Conservation (phyloP, 2,329 filamentous ascomycete genomes). For the Neopestalotiopsis clavispora region DNA sequence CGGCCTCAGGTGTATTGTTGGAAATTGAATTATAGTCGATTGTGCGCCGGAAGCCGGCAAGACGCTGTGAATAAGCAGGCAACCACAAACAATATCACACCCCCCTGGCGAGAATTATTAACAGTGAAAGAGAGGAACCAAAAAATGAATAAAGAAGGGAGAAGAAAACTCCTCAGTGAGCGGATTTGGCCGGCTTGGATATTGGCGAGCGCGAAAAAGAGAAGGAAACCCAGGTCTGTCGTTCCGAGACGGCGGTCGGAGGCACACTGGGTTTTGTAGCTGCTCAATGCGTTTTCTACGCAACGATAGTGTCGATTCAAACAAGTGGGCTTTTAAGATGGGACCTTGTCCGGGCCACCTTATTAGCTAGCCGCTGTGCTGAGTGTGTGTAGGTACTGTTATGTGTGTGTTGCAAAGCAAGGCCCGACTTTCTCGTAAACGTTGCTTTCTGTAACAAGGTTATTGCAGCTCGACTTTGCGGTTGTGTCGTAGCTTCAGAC, state of each 20-base stretch:
- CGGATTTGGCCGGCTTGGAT: not conserved
- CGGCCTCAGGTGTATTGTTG: slow-evolving; percentile 3
- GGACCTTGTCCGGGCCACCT: not conserved
- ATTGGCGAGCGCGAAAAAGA: not conserved
- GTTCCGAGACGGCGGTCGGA: not conserved
- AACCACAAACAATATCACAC: not conserved
- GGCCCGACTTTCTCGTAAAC: slow-evolving; percentile 9
- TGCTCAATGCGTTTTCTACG: slow-evolving; percentile 9
- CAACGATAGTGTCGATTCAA: slow-evolving; percentile 13
- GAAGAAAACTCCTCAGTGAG: not conserved
- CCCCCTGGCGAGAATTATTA: not conserved
- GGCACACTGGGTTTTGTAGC: slow-evolving; percentile 9
- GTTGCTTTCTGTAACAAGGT: slow-evolving; percentile 15
- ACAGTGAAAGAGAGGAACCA: slow-evolving; percentile 2
- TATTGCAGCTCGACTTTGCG: slow-evolving; percentile 10
- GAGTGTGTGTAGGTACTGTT: no score
- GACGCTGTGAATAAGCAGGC: not conserved
- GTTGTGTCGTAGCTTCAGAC: slow-evolving; percentile 3
- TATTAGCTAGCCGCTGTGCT: not conserved
- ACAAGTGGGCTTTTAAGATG: slow-evolving; percentile 6
- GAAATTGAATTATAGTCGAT: not conserved
- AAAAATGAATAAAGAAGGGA: not conserved
- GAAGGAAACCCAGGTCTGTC: not conserved
- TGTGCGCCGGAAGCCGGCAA: not conserved
- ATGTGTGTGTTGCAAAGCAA: not conserved